A percentile compares a stretch with the other conserved stretches of the same genome.
These are phyloP conservation scores for Syncephalis plumigaleata DNA, from an alignment of 371 early-diverging fungal species.

Conservation along the genomic window DNA sequence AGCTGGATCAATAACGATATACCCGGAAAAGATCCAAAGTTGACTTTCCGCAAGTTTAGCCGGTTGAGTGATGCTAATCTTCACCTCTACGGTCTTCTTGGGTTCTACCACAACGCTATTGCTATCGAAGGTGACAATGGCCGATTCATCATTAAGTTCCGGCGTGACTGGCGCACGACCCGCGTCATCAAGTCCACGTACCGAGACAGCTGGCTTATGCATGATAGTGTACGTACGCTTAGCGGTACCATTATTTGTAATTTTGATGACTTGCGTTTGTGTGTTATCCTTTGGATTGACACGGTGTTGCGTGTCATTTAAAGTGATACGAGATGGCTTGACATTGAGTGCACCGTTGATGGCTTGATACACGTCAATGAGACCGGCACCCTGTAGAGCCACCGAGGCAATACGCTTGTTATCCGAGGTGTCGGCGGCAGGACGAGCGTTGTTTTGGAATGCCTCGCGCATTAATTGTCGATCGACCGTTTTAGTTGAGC, in stretches of 20 bases:
- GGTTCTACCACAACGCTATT: conserved; percentile 14
- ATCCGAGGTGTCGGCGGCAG: conserved; percentile 11
- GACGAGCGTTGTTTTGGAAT: conserved; percentile 30
- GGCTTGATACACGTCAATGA: conserved; percentile 43
- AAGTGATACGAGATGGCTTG: conserved; percentile 34
- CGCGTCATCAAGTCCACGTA: conserved; percentile 16
- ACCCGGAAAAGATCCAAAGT: conserved; percentile 5
- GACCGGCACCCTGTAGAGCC: conserved; percentile 52
- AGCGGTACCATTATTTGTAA: conserved; percentile 35
- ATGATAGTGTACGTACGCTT: conserved; percentile 26
- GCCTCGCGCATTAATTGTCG: conserved; percentile 10
- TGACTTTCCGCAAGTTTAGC: conserved; percentile 6
- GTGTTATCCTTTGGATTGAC: too few species aligned
- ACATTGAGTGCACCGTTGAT: conserved; percentile 25
- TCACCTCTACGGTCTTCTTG: conserved; percentile 19
- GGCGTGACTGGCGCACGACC: conserved; percentile 10
- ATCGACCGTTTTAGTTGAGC: conserved; percentile 3
- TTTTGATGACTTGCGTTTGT: conserved; percentile 22
- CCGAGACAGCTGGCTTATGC: conserved; percentile 22
- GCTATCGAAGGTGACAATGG: conserved; percentile 14
- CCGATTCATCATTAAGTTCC: conserved; percentile 13
- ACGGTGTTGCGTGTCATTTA: conserved; percentile 27
- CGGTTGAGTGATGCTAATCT: conserved; percentile 19
- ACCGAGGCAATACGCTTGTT: conserved; percentile 19
- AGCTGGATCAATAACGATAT: conserved; percentile 3